Evolutionary conservation across 2,329 filamentous ascomycete species (phyloP), one percentile per base, ranked within the genome.

Genomic region (Myriosclerotinia scirpicola): DNA sequence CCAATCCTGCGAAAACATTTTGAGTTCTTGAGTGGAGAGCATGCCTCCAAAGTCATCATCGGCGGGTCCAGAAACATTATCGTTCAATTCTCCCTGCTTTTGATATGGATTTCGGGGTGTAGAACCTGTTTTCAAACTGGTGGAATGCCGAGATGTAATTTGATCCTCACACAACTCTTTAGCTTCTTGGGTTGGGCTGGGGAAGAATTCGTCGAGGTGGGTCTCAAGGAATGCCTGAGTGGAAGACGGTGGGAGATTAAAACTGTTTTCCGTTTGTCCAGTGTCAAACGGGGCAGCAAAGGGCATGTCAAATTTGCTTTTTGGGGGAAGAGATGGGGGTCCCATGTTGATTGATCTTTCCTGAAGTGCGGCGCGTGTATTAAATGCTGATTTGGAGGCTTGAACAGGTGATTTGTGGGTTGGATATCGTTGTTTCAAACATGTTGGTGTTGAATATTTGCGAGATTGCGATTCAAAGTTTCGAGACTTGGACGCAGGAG

Each of bases 111-210:
- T 17, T 9, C 26, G 5, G 8, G 22, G 5, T 3, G 8, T 3
- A 14, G 5, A 20, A 26, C n/a, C 52, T 38, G 26, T 15, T 61
- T 36, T 34, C 22, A n/a, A 30, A 14, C 15, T 56, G 36, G 36
- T 30, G n/a, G n/a, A 36, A 38, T 30, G 14, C 14, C 14, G 61
- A 52, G n/a, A 17, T 54, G 5, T 46, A 52, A 54, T 40, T 20
- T 68, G 52, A 54, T 82, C 79, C 42, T 82, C 80, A 2, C 78
- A 73, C 3, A 87, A 75, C 72, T 87, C 85, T 22, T 80, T 78
- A 8, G 80, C 78, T 72, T 85, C 82, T 71, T 88, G 85, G 0
- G 83, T 85, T 0, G 83, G 79, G n/a, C 80, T 83, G 0, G 84
- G 84, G 54, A 86, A 83, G 68, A 86, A 81, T 64, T 85, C 83